Evolutionary conservation across 208 protist genomes (phyloP), one percentile per base, ranked within the genome.

Genomic region (Trypanosoma lewisi): DNA sequence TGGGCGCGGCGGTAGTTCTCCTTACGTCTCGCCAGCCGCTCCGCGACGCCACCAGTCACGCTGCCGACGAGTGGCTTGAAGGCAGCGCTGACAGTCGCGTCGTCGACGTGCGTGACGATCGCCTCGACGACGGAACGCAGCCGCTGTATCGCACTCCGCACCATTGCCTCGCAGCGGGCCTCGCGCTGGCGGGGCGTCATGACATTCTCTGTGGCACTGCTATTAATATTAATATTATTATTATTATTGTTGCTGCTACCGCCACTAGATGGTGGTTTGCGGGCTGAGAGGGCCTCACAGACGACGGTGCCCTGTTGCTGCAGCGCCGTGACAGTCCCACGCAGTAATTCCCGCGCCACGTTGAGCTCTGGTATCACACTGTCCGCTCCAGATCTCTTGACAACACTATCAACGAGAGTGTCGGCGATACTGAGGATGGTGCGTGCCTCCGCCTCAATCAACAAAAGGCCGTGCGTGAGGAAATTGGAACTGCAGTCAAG

Each of bases 361-460:
- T 34, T 49, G 4, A 85, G 67, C 62, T 83, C 82, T 7, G 78
- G 73, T 55, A 82, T 68, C 34, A 82, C 76, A 7, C 53, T 67
- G 0, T 66, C 73, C n/a, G 66, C 67, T 17, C 51, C 30, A 5
- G 42, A 33, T 47, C 49, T 75, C 19, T 51, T 27, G 17, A 39
- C 60, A 41, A 76, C 53, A 49, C 53, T 52, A n/a, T 74, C 69
- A 19, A 86, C 49, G 14, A 94, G 75, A 4, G 77, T 62, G 37
- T 86, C 75, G 16, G 83, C 64, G 7, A 93, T 63, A 17, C 69
- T 61, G 42, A 89, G 68, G 34, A 93, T 77, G 7, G 78, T 84
- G 28, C 79, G 66, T 23, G 68, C 86, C 73, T 95, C 85, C 23
- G 82, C 84, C 68, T 95, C 89, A 4, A 93, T 62, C 16, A 95